These are phyloP conservation scores for Closterium sp. DNA, from an alignment of 139 green algal genomes.

Conservation along the genomic window DNA sequence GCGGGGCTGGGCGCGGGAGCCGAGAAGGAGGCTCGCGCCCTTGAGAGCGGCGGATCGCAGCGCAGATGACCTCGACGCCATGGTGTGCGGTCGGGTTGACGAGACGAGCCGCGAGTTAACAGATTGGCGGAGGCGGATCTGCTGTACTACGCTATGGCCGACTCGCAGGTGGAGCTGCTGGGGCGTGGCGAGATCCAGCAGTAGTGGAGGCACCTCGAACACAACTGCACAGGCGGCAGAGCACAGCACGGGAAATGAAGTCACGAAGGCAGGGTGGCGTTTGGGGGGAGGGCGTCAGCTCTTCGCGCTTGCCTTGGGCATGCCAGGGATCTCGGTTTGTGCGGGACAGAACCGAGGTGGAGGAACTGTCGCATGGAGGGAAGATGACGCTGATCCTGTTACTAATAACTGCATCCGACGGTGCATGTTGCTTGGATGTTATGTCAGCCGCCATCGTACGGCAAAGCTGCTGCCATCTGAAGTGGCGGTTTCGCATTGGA, in stretches of 20 bases:
- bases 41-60: not conserved
- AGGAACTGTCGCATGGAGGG: not conserved
- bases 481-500: not conserved
- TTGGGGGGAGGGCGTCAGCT: not conserved
- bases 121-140: not conserved
- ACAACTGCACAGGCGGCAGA: too few species aligned
- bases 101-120: not conserved
- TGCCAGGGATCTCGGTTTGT: not conserved
- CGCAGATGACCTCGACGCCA: not conserved
- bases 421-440: not conserved
- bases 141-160: not conserved
- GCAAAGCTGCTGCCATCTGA: not conserved
- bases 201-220: not conserved
- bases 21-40: not conserved
- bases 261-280: too few species aligned
- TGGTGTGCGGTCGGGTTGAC: not conserved
- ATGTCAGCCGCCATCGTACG: not conserved
- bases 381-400: not conserved
- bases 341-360: not conserved
- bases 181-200: not conserved
- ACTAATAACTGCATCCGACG: not conserved
- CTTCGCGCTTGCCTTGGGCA: not conserved
- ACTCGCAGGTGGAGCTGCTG: not conserved
- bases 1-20: not conserved
- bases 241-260: too few species aligned